phyloP scores from a whole-genome alignment of 2,329 filamentous ascomycete species.

The Aspergillus niger region DNA sequence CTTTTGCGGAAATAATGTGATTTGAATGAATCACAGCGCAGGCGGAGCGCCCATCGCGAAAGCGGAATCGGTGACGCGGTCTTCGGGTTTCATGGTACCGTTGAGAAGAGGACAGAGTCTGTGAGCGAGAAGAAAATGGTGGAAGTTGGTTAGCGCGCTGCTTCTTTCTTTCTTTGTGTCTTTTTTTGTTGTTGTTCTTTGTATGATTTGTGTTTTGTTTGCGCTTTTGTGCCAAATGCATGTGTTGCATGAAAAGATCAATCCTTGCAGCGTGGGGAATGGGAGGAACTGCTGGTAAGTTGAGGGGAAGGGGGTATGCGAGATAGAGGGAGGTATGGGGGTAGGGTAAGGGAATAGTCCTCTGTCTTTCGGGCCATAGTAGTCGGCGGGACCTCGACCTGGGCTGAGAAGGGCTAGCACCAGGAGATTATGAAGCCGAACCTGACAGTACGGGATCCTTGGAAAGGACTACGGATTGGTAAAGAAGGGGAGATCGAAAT shows the following conservation, averaged over 20 bases:
- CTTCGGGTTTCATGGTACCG: slow-evolving; percentile 69
- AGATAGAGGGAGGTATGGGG: no score
- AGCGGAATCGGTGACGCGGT: slow-evolving; percentile 48
- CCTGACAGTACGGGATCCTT: neutral
- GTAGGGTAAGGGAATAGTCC: no score
- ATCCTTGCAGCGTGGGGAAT: neutral
- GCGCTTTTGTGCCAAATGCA: neutral
- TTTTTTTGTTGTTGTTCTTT: neutral
- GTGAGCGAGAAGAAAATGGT: slow-evolving; percentile 22
- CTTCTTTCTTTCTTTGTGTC: neutral
- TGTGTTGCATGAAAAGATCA: no score
- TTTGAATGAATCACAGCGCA: slow-evolving; percentile 18
- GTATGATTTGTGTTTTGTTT: neutral
- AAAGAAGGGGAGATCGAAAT: slow-evolving; percentile 12
- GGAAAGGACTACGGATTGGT: slow-evolving; percentile 18
- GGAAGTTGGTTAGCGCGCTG: slow-evolving; percentile 6
- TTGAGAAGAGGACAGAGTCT: slow-evolving; percentile 84
- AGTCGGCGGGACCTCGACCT: no score
- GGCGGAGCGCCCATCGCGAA: slow-evolving; percentile 51
- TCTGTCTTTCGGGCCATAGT: no score
- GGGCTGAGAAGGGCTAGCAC: no score
- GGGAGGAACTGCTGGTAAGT: no score
- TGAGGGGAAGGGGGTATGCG: no score
- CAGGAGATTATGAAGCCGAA: no score
- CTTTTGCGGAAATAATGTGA: neutral